Base-by-base conservation (phyloP, 169 alveolate genomes). In the Cryptosporidium tyzzeri region DNA sequence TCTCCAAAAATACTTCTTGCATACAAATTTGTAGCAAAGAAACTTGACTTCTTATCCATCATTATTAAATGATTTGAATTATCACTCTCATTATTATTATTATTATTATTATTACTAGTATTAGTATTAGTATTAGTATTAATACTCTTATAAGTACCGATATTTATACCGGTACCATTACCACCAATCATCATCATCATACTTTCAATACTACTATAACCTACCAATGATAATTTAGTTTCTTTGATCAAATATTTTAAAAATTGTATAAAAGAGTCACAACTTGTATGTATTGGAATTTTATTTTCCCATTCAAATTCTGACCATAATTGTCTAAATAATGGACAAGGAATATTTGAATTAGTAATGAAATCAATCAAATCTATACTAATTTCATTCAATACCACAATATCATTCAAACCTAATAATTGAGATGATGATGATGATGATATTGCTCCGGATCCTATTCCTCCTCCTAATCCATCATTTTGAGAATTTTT, bases 221-320 rank as follows among this genome's bases (percentile, higher is more conserved):
- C 89, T 7, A 80, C 75, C 26, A 80, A 29, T 21, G 89, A 80
- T 23, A 80, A 73, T 33, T 80, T 80, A 37, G 89, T 80, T 33
- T 80, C 80, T 31, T 31, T 62, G 7, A 80, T 65, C 48, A 86
- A 48, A 37, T 58, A 69, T 6, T 51, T 71, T 58, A 85, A 67
- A 85, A 85, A 71, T 26, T 71, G 86, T 1, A 85, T 44, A 41
- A 69, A 73, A 31, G 71, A 65, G 31, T 59, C 75, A 48, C 89
- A 80, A 18, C 16, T n/a, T 10, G 94, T 71, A 35, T 85, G 92
- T 18, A 95, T 84, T 29, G 94, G 87, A 16, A 95, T 94, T 75
- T 93, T 96, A 86, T 96, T 96, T 91, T 98, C 99, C 99, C 99
- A 98, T 84, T 97, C 98, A 89, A 96, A 97, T 53, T 96, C 98